Percentiles rank a stretch among this genome's conserved stretches.
These are phyloP conservation scores for Byssoonygena ceratinophila DNA, from an alignment of 2,329 filamentous ascomycete genomes.

Conservation along the genomic window DNA sequence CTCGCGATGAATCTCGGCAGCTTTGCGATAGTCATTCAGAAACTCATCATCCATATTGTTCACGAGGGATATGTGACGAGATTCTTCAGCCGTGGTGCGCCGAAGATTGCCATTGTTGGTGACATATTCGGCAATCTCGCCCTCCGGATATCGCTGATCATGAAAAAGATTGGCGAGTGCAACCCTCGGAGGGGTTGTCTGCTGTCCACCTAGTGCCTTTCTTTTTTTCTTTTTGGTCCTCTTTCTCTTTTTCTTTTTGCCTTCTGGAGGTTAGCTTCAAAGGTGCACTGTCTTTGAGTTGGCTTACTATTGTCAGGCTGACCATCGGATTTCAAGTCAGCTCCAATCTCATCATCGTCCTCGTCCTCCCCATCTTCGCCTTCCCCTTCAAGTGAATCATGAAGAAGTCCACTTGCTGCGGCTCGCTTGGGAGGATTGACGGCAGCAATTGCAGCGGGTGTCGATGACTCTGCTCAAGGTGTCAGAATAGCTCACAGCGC, in stretches of 20 bases:
- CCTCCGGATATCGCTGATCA: conserved; percentile 60
- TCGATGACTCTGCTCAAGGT: neutral
- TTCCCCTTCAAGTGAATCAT: neutral
- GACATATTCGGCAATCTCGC: conserved; percentile 71
- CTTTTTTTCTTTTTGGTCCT: conserved; percentile 66
- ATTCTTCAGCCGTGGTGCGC: conserved; percentile 74
- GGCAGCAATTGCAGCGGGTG: neutral
- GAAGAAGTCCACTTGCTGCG: conserved; percentile 13
- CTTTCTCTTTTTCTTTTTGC: conserved; percentile 77
- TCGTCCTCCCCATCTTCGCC: conserved; percentile 23
- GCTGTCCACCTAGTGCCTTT: conserved; percentile 50
- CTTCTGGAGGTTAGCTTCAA: too few relatives aligned
- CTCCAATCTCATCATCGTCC: conserved; percentile 20
- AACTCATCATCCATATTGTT: conserved; percentile 73
- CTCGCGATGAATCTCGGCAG: conserved; percentile 79
- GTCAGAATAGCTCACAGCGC: neutral
- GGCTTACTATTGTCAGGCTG: conserved; percentile 5
- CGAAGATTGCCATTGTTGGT: conserved; percentile 63
- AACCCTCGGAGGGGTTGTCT: conserved; percentile 68
- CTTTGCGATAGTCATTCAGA: conserved; percentile 69
- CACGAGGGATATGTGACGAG: conserved; percentile 66
- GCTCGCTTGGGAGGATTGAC: conserved; percentile 5
- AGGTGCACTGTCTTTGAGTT: too few relatives aligned
- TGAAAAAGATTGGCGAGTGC: conserved; percentile 64
- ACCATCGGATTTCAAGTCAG: conserved; percentile 16